Conservation (phyloP, 2,329 filamentous ascomycete species). For the Microcera coccophila region DNA sequence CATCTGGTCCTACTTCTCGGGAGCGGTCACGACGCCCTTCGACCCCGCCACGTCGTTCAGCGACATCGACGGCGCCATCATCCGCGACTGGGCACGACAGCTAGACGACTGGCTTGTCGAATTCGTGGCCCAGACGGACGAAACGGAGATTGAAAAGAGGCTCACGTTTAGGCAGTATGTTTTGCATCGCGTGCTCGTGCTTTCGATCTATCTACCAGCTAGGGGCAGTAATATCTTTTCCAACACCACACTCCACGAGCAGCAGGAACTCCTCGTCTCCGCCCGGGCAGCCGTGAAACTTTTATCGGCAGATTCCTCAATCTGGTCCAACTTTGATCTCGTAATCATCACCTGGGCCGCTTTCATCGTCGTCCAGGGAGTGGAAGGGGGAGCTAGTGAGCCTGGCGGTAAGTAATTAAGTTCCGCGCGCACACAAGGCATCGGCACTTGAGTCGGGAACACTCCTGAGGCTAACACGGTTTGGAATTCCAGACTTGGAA, state of each 20-base stretch:
- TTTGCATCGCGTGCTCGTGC: slow-evolving; percentile 38
- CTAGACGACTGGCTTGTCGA: slow-evolving; percentile 41
- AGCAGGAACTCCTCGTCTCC: slow-evolving; percentile 39
- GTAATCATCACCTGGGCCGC: slow-evolving; percentile 44
- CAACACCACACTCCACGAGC: slow-evolving; percentile 36
- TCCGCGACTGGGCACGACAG: slow-evolving; percentile 40
- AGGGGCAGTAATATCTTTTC: slow-evolving; percentile 38
- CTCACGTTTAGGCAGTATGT: slow-evolving; percentile 41
- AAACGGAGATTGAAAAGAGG: slow-evolving; percentile 32
- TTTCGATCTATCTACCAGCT: slow-evolving; percentile 42
- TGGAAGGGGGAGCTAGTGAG: slow-evolving; percentile 39
- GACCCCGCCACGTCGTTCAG: slow-evolving; percentile 31
- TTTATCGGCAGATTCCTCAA: slow-evolving; percentile 38
- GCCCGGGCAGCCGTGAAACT: slow-evolving; percentile 38
- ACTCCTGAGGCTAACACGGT: background rate
- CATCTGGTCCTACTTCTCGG: slow-evolving; percentile 40
- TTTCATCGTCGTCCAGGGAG: slow-evolving; percentile 40
- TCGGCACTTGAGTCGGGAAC: too few relatives aligned
- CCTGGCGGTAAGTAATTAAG: slow-evolving; percentile 32
- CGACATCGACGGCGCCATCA: slow-evolving; percentile 38
- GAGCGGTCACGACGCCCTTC: slow-evolving; percentile 13
- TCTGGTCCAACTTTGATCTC: slow-evolving; percentile 44
- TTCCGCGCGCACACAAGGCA: too few relatives aligned
- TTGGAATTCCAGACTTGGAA: background rate
- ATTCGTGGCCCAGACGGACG: slow-evolving; percentile 30